Evolutionary conservation across 2,329 filamentous ascomycete genomes (phyloP).

Genomic region (Colletotrichum tropicale): DNA sequence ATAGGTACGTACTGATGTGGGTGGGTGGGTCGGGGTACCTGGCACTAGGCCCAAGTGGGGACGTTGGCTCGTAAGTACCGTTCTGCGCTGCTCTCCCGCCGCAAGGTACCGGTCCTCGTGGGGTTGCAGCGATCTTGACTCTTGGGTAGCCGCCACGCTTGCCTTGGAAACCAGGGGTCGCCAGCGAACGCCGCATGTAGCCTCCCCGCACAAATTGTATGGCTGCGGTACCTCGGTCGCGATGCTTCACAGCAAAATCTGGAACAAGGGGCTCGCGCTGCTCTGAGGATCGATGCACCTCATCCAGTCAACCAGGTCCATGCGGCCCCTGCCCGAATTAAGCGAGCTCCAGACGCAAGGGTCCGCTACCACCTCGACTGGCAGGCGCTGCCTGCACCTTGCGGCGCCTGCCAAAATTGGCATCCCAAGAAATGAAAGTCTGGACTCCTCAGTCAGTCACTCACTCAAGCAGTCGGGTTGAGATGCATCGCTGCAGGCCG

Average conservation of each 20-base stretch:
- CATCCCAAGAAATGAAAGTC: not conserved
- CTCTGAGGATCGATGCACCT: constrained; percentile 16
- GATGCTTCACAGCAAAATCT: constrained; percentile 19
- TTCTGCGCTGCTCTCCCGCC: not conserved
- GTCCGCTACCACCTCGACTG: constrained; percentile 11
- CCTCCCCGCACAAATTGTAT: not conserved
- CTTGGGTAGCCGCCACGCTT: constrained; percentile 5
- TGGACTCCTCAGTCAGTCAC: not conserved
- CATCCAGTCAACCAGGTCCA: constrained; percentile 23
- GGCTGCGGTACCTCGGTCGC: not conserved
- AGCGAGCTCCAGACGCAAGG: constrained; percentile 19
- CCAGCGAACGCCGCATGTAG: constrained; percentile 8
- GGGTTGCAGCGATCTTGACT: constrained; percentile 12
- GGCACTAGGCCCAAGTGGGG: not conserved
- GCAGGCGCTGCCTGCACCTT: constrained; percentile 1
- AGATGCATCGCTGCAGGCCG: not conserved
- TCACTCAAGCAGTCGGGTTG: not conserved
- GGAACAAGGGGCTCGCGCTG: constrained; percentile 17
- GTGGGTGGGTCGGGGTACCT: not conserved
- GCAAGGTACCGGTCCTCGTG: not conserved
- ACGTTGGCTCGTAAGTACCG: not conserved
- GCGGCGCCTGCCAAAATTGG: constrained; percentile 20
- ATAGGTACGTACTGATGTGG: not conserved
- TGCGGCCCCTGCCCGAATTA: constrained; percentile 3
- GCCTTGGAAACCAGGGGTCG: not conserved